Evolutionary conservation across 1,284 basidiomycete genomes (phyloP).

Genomic region (Macrocybe sp.): DNA sequence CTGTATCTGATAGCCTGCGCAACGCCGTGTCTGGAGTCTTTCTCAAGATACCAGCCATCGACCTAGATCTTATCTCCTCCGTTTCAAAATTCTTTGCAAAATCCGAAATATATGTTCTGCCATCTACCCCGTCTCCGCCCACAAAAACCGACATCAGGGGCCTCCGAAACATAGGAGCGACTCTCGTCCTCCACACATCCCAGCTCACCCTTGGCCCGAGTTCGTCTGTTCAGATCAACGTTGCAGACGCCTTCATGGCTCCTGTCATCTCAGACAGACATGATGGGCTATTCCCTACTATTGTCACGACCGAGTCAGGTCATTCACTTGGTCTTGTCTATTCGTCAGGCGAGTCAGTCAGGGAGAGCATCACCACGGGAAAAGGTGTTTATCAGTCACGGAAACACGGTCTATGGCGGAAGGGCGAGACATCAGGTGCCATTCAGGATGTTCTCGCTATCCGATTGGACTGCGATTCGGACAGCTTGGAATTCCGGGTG

Average conservation of each 20-base stretch:
- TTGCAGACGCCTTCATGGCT: slow-evolving; percentile 85
- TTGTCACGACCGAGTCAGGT: slow-evolving; percentile 75
- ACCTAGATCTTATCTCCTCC: slow-evolving; percentile 67
- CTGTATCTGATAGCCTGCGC: slow-evolving; percentile 69
- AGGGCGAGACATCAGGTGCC: slow-evolving; percentile 94
- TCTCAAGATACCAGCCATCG: slow-evolving; percentile 63
- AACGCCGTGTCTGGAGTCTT: slow-evolving; percentile 73
- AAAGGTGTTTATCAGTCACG: slow-evolving; percentile 96
- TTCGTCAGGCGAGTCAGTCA: slow-evolving; percentile 88
- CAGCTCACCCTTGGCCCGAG: slow-evolving; percentile 60
- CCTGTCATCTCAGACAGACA: slow-evolving; percentile 82
- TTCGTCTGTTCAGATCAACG: slow-evolving; percentile 56
- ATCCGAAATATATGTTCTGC: slow-evolving; percentile 59
- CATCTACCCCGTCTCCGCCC: slow-evolving; percentile 40
- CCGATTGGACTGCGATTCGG: slow-evolving; percentile 88
- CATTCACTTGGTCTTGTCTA: slow-evolving; percentile 93
- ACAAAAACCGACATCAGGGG: slow-evolving; percentile 51
- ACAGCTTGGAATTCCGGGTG: slow-evolving; percentile 90
- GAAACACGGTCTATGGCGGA: slow-evolving; percentile 95
- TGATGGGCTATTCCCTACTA: slow-evolving; percentile 91
- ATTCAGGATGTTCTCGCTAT: slow-evolving; percentile 87
- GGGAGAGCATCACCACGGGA: slow-evolving; percentile 84
- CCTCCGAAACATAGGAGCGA: slow-evolving; percentile 54
- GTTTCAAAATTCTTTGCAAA: slow-evolving; percentile 70
- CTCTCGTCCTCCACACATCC: slow-evolving; percentile 71